Conservation (phyloP, 441 rosid genomes). For the Geranium incanum region DNA sequence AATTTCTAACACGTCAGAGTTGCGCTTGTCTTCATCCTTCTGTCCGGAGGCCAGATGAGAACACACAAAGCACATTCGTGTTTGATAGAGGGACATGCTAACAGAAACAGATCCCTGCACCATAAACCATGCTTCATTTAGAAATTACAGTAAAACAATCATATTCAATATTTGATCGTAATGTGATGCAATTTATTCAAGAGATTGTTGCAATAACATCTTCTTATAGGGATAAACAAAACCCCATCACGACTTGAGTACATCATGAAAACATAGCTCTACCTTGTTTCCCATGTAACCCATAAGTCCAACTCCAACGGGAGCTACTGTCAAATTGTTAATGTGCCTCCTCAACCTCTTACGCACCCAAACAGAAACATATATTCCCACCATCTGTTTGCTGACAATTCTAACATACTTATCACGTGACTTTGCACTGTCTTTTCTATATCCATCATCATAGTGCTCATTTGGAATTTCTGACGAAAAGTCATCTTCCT, state of each 20-base stretch:
- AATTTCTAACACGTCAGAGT: constrained; percentile 82
- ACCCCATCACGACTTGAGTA: too few species aligned
- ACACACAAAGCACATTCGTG: constrained; percentile 91
- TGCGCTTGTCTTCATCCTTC: constrained; percentile 81
- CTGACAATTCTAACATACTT: constrained; percentile 79
- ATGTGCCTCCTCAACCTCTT: constrained; percentile 73
- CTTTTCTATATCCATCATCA: constrained; percentile 8
- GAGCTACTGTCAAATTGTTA: constrained; percentile 84
- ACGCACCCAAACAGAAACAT: constrained; percentile 87
- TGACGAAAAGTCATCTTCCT: constrained; percentile 38
- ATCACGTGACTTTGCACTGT: constrained; percentile 27
- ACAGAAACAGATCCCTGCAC: constrained; percentile 95
- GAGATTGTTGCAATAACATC: neutral
- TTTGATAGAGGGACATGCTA: constrained; percentile 88
- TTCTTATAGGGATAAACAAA: too few species aligned
- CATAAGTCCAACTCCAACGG: constrained; percentile 97
- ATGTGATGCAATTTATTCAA: neutral
- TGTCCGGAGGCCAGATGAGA: constrained; percentile 98
- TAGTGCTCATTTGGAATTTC: constrained; percentile 30
- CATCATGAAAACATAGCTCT: constrained; percentile 14
- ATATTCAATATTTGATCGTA: neutral
- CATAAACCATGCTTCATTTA: constrained; percentile 20
- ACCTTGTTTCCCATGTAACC: constrained; percentile 99
- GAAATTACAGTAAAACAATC: constrained; percentile 6
- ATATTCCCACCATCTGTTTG: constrained; percentile 99